Conservation (phyloP, 352 stramenopile species). For the Peronosclerospora sorghi region DNA sequence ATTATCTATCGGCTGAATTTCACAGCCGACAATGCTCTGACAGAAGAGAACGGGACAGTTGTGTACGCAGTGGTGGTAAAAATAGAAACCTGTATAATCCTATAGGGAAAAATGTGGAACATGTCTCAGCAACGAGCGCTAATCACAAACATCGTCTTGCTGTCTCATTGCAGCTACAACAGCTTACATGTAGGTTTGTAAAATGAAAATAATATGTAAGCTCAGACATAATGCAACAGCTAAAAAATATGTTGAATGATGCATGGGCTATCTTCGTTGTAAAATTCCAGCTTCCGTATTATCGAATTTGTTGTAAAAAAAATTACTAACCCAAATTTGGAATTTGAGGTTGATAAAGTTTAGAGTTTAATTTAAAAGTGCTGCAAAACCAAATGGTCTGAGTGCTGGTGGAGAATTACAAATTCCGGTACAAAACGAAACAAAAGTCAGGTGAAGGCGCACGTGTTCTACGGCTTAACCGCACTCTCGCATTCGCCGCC, state of each 20-base stretch:
- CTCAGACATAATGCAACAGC: too few relatives aligned
- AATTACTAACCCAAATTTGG: slow-evolving; percentile 12
- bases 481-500: slow-evolving; percentile 15
- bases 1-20: background rate
- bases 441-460: background rate
- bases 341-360: too few relatives aligned
- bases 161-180: background rate
- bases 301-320: background rate
- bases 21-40: background rate
- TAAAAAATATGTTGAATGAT: too few relatives aligned
- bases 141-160: background rate
- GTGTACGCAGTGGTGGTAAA: background rate
- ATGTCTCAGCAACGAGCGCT: too few relatives aligned
- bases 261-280: too few relatives aligned
- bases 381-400: background rate
- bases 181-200: background rate
- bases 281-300: too few relatives aligned
- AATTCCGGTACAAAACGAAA: background rate
- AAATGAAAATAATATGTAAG: too few relatives aligned
- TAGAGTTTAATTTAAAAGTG: too few relatives aligned
- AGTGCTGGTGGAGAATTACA: slow-evolving; percentile 1
- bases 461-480: slow-evolving; percentile 4
- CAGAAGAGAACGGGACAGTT: background rate
- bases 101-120: slow-evolving; percentile 5
- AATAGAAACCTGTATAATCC: slow-evolving; percentile 5